These are phyloP conservation scores for Draba incana DNA, from an alignment of 345 rosid genomes.

Conservation along the genomic window DNA sequence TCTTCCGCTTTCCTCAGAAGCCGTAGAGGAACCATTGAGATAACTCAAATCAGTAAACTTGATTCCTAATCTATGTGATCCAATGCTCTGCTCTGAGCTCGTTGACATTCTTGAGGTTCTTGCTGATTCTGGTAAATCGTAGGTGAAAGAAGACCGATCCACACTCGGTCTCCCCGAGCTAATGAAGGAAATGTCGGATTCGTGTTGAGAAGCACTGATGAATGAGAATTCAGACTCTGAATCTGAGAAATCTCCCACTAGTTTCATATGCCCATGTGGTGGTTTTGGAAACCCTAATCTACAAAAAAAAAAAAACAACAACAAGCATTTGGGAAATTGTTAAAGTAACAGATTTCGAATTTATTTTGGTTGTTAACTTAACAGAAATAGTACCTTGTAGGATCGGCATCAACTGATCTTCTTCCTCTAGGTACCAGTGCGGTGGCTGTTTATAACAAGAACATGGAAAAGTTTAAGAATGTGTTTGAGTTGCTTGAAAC, in stretches of 20 bases:
- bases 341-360: not conserved
- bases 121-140: constrained; percentile 52
- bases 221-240: constrained; percentile 74
- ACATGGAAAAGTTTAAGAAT: not conserved
- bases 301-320: constrained; percentile 14
- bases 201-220: constrained; percentile 43
- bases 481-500: constrained; percentile 24
- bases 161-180: constrained; percentile 77
- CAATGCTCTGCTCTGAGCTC: constrained; percentile 65
- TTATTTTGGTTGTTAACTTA: no score
- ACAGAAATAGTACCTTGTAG: constrained; percentile 21
- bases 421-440: constrained; percentile 44
- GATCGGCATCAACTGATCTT: constrained; percentile 46
- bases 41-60: constrained; percentile 50
- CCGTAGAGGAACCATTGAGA: constrained; percentile 49
- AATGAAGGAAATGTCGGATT: constrained; percentile 70
- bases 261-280: constrained; percentile 43
- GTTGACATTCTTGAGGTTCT: constrained; percentile 55
- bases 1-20: constrained; percentile 62
- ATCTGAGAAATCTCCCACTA: constrained; percentile 54
- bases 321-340: constrained; percentile 10
- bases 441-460: constrained; percentile 46
- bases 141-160: constrained; percentile 56
- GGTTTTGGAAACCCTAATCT: constrained; percentile 58
- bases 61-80: constrained; percentile 53